Evolutionary conservation across 768 basidiomycete genomes (phyloP).

Genomic region (Hemileccinum impolitum): DNA sequence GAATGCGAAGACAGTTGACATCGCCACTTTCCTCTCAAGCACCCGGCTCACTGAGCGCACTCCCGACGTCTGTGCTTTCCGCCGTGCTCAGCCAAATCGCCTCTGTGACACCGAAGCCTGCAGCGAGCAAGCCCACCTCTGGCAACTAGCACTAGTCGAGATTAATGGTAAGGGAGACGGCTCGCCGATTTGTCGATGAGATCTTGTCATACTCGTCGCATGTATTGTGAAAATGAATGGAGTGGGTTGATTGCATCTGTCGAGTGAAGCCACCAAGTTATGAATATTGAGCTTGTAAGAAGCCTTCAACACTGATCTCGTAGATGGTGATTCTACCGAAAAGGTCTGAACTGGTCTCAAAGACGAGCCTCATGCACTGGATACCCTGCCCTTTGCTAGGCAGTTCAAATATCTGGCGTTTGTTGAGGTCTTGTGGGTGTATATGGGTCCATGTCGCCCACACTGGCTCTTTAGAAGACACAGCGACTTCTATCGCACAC

Average conservation of each 20-base stretch:
- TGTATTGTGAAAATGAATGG: slow-evolving; percentile 20
- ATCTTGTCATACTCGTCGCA: slow-evolving; percentile 10
- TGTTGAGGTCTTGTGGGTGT: slow-evolving; percentile 80
- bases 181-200: slow-evolving; percentile 4
- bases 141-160: not conserved
- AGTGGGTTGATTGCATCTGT: slow-evolving; percentile 26
- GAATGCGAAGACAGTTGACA: slow-evolving; percentile 16
- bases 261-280: slow-evolving; percentile 7
- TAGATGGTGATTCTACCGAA: slow-evolving; percentile 80
- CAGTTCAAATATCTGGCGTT: slow-evolving; percentile 65
- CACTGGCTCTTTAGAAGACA: slow-evolving; percentile 29
- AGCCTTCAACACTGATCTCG: slow-evolving; percentile 44
- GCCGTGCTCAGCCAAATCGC: not conserved
- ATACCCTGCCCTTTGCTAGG: slow-evolving; percentile 27
- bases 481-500: slow-evolving; percentile 48
- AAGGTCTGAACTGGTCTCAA: slow-evolving; percentile 81
- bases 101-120: not conserved
- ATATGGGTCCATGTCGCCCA: slow-evolving; percentile 55
- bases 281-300: not conserved
- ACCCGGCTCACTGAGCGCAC: not conserved
- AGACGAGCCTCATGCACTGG: slow-evolving; percentile 57
- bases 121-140: not conserved
- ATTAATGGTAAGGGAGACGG: slow-evolving; percentile 1
- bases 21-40: not conserved
- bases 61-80: not conserved